Evolutionary conservation across 495 filamentous ascomycete species (phyloP), one percentile per base, ranked within the genome.

Genomic region (Talaromyces stipitatus): DNA sequence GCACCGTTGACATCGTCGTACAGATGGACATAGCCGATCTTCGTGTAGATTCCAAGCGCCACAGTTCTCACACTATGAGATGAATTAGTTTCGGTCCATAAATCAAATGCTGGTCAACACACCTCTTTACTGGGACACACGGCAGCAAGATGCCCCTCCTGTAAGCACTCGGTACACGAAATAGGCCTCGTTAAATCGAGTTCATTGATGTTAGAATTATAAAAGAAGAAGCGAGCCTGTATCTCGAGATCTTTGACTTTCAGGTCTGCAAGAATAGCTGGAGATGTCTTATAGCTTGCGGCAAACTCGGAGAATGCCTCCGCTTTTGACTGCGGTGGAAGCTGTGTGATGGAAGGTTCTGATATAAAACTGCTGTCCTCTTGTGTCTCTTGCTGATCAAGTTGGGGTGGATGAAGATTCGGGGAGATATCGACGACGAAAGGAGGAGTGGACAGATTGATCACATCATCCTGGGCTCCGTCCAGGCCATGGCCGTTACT

Each of bases 171-270:
- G 22, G 65, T 67, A 41, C 69, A 82, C 46, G 70, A 68, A 59
- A 86, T 64, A 76, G 88, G 88, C 75, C 83, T 52, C 76, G 87
- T 68, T 69, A 83, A 70, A 71, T 91, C 67, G 74, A 82, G 65
- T 33, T 88, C 61, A 62, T 89, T 58, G 72, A 85, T 64, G 67
- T 85, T 64, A 68, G 78, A 64, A 77, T 83, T 61, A 78, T 87
- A 69, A 74, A 74, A 74, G n/a, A 80, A 63, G 41, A 60, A 66
- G 46, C 61, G 66, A 10, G 73, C 62, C 58, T 78, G 74, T 2
- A 63, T 58, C 46, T 74, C 67, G 55, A 79, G 64, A 51, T 82
- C 77, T 24, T 71, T 59, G 18, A 67, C 57, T 36, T 64, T 58
- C 27, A 82, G 63, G 58, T 82, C 78, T 7, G 72, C 66, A 56